Conservation (phyloP, 352 stramenopile genomes). For the Globisporangium cystogenes region DNA sequence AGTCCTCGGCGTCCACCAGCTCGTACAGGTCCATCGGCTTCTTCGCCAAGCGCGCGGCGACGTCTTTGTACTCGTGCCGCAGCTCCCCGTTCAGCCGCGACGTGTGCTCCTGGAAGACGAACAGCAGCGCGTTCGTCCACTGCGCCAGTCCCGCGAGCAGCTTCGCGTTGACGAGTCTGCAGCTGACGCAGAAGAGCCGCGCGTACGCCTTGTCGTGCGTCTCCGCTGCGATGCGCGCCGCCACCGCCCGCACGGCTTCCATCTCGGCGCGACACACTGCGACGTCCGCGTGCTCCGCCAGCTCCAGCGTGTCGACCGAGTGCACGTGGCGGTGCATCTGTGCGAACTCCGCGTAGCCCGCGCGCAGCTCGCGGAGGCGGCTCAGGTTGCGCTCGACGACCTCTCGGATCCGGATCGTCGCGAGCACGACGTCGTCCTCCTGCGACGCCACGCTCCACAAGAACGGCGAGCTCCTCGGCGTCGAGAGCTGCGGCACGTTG, state of each 20-base stretch:
- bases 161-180: slow-evolving; percentile 31
- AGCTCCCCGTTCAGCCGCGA: slow-evolving; percentile 43
- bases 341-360: slow-evolving; percentile 33
- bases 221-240: slow-evolving; percentile 9
- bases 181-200: slow-evolving; percentile 43
- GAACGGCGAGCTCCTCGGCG: slow-evolving; percentile 25
- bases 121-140: slow-evolving; percentile 37
- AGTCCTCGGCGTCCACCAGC: slow-evolving; percentile 58
- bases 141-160: slow-evolving; percentile 31
- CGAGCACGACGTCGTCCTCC: slow-evolving; percentile 48
- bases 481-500: slow-evolving; percentile 17
- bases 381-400: slow-evolving; percentile 57
- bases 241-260: slow-evolving; percentile 12
- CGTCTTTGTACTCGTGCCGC: slow-evolving; percentile 69
- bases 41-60: slow-evolving; percentile 48
- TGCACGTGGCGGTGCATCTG: slow-evolving; percentile 27
- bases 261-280: slow-evolving; percentile 17
- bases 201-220: slow-evolving; percentile 13
- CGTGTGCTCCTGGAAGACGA: slow-evolving; percentile 47
- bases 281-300: slow-evolving; percentile 14
- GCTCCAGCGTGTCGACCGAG: slow-evolving; percentile 8
- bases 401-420: slow-evolving; percentile 51
- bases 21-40: slow-evolving; percentile 70
- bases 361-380: slow-evolving; percentile 28
- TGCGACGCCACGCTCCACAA: slow-evolving; percentile 66